Evolutionary conservation across 202 grass and related monocot species (phyloP).

Genomic region (Bolboschoenoplectus hybrid): DNA sequence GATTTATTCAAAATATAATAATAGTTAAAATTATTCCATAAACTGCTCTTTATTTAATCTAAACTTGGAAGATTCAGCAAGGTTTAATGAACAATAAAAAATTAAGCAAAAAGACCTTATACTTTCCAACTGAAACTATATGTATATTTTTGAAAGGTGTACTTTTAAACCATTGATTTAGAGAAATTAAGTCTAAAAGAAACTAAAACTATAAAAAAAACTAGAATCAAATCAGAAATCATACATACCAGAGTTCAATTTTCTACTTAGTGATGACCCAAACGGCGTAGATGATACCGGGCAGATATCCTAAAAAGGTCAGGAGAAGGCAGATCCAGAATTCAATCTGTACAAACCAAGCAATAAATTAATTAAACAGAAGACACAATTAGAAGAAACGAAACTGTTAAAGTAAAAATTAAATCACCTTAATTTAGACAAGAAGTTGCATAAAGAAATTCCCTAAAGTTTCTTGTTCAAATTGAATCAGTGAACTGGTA

Average conservation of each 20-base stretch:
- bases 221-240: neutral
- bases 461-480: neutral
- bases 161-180: neutral
- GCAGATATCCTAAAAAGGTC: conserved; percentile 74
- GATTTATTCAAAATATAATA: too few species aligned
- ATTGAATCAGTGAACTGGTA: neutral
- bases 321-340: conserved; percentile 94
- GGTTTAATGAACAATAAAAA: neutral
- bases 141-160: too few species aligned
- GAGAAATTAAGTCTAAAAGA: neutral
- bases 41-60: neutral
- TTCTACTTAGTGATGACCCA: conserved; percentile 72
- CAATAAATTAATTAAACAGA: neutral
- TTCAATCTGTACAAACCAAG: conserved; percentile 43
- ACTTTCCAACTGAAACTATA: neutral
- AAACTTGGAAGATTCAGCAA: neutral
- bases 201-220: neutral
- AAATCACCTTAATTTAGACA: neutral
- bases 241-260: neutral
- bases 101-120: neutral
- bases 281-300: conserved; percentile 81
- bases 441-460: neutral
- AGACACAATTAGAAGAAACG: neutral
- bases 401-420: neutral
- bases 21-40: too few species aligned